Conservation (phyloP, 768 basidiomycete genomes). For the Calvatia gigantea region DNA sequence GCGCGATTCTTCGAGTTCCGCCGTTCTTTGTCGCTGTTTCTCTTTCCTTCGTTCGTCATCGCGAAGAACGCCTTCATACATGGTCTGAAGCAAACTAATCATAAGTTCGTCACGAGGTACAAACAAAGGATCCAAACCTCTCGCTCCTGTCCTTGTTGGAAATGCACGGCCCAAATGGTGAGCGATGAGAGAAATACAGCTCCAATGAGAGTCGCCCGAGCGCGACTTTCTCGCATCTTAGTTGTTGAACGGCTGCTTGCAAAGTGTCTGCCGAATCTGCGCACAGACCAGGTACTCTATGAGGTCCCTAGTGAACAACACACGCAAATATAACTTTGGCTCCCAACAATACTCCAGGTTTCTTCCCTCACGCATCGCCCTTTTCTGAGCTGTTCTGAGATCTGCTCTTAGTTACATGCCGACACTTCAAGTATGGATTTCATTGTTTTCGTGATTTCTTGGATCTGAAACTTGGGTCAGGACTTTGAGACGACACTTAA, state of each 20-base stretch:
- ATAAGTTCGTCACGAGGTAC: conserved; percentile 1
- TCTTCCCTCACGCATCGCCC: neutral
- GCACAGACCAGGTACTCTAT: conserved; percentile 22
- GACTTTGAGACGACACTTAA: conserved; percentile 79
- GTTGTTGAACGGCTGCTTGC: conserved; percentile 22
- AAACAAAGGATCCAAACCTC: conserved; percentile 46
- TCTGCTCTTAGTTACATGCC: neutral
- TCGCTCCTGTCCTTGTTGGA: conserved; percentile 77
- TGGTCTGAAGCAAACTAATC: conserved; percentile 49
- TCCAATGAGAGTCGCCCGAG: conserved; percentile 70
- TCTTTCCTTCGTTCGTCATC: conserved; percentile 80
- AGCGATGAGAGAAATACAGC: conserved; percentile 61
- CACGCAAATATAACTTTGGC: conserved; percentile 15
- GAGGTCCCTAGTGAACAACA: conserved; percentile 13
- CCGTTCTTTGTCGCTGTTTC: conserved; percentile 67
- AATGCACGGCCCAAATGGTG: conserved; percentile 89
- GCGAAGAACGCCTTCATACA: conserved; percentile 87
- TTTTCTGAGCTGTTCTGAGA: neutral
- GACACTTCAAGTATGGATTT: conserved; percentile 8
- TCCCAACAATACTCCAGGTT: conserved; percentile 3
- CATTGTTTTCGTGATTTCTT: conserved; percentile 7
- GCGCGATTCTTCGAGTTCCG: conserved; percentile 56
- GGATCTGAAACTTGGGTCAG: conserved; percentile 35
- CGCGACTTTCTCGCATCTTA: conserved; percentile 60
- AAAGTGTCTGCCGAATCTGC: neutral